These are phyloP conservation scores for Komagataella mondaviorum DNA, from an alignment of 805 yeast species.

Conservation along the genomic window DNA sequence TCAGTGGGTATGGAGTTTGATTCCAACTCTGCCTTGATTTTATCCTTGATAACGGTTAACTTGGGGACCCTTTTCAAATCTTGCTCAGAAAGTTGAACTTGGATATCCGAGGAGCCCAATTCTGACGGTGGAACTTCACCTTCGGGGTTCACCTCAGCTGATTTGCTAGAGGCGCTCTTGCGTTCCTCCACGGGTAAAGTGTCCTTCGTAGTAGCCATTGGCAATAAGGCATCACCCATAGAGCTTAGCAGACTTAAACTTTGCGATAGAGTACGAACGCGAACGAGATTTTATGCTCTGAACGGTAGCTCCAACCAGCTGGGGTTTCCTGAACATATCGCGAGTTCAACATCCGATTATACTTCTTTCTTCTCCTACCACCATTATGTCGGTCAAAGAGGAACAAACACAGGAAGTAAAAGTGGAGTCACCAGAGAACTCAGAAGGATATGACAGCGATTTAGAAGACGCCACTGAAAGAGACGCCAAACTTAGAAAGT, in stretches of 20 bases:
- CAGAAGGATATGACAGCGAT: not conserved
- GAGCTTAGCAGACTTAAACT: no score
- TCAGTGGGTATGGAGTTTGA: not conserved
- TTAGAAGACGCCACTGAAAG: slow-evolving; percentile 5
- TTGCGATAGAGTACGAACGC: not conserved
- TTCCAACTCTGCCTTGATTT: not conserved
- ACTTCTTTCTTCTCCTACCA: not conserved
- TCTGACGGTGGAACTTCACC: not conserved
- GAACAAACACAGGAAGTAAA: not conserved
- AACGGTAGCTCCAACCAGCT: not conserved
- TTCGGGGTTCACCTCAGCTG: not conserved
- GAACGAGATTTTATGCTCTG: not conserved
- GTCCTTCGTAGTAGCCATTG: not conserved
- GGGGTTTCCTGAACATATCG: not conserved
- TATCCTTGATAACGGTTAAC: not conserved
- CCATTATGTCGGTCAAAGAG: not conserved
- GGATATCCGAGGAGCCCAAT: not conserved
- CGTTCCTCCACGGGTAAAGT: not conserved
- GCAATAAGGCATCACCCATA: not conserved
- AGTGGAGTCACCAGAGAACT: not conserved
- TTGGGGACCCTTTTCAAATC: not conserved
- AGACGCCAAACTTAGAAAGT: slow-evolving; percentile 33
- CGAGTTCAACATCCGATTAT: slow-evolving; percentile 4
- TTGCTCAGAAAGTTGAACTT: not conserved
- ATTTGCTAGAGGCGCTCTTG: not conserved